These are phyloP conservation scores for Suhomyces sp. DNA, from an alignment of 805 yeast genomes.

Conservation along the genomic window DNA sequence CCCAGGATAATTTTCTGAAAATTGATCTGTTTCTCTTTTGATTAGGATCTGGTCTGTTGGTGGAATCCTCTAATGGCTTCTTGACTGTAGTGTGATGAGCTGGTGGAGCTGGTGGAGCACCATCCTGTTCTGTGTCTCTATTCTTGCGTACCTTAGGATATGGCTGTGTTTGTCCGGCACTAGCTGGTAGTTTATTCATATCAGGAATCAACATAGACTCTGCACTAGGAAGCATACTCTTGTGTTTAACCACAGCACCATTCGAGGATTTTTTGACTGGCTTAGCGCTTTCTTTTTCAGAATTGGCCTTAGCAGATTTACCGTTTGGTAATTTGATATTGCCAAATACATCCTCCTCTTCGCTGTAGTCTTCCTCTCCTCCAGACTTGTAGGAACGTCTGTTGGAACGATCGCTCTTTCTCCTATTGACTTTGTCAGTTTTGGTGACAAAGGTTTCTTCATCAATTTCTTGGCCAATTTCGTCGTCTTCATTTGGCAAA, in stretches of 20 bases:
- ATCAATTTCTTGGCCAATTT: constrained; percentile 15
- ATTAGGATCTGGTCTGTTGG: constrained; percentile 22
- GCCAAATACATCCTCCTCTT: constrained; percentile 37
- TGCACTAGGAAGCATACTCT: constrained; percentile 34
- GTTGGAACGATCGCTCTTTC: constrained; percentile 15
- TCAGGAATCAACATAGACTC: constrained; percentile 38
- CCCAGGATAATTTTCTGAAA: constrained; percentile 54
- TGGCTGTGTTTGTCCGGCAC: constrained; percentile 12
- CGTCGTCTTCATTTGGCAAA: constrained; percentile 23
- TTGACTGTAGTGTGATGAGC: constrained; percentile 12
- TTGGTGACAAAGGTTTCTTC: constrained; percentile 44
- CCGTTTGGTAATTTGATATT: constrained; percentile 50
- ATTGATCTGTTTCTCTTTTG: constrained; percentile 37
- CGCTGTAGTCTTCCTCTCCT: constrained; percentile 18
- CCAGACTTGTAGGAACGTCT: constrained; percentile 13
- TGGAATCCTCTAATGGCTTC: constrained; percentile 37
- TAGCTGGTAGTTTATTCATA: constrained; percentile 9
- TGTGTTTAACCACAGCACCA: too few relatives aligned
- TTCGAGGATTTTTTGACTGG: constrained; percentile 1
- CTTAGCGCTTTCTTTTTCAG: not conserved
- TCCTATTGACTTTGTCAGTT: constrained; percentile 22
- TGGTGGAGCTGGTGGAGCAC: constrained; percentile 9
- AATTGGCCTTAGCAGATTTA: constrained; percentile 15
- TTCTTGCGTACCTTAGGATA: constrained; percentile 24
- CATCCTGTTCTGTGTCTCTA: constrained; percentile 12